phyloP scores from a whole-genome alignment of 1,284 basidiomycete species.

The Phellinidium pouzarii region DNA sequence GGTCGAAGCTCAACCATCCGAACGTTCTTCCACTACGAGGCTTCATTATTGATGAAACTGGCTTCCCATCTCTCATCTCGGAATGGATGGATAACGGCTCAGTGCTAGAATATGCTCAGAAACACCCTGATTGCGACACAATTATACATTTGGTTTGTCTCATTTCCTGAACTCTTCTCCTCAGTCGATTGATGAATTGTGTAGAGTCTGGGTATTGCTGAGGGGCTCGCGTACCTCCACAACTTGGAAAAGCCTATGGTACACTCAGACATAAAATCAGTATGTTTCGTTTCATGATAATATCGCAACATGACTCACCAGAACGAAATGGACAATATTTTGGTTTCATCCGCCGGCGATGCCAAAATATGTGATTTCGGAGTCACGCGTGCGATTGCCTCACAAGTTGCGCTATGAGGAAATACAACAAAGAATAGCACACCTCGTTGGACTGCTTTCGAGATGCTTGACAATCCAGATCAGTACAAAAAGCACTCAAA shows the following conservation, averaged over 20 bases:
- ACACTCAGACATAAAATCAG: slow-evolving; percentile 12
- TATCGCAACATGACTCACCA: too few species aligned
- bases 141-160: slow-evolving; percentile 5
- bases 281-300: not conserved
- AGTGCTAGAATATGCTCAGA: not conserved
- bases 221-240: slow-evolving; percentile 9
- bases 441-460: slow-evolving; percentile 2
- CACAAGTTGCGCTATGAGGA: not conserved
- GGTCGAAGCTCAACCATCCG: slow-evolving; percentile 13
- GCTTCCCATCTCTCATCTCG: slow-evolving; percentile 10
- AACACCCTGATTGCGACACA: not conserved
- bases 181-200: too few species aligned
- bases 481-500: slow-evolving; percentile 1
- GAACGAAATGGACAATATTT: slow-evolving; percentile 10
- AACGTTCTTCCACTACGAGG: slow-evolving; percentile 17
- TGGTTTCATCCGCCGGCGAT: slow-evolving; percentile 1
- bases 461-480: too few species aligned
- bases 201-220: not conserved
- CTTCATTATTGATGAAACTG: slow-evolving; percentile 7
- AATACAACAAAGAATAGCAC: not conserved
- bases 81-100: slow-evolving; percentile 17
- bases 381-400: not conserved
- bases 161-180: not conserved
- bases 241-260: not conserved
- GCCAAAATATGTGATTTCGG: slow-evolving; percentile 10